Evolutionary conservation across 768 basidiomycete genomes (phyloP).

Genomic region (Rhodotorula sphaerocarpa): DNA sequence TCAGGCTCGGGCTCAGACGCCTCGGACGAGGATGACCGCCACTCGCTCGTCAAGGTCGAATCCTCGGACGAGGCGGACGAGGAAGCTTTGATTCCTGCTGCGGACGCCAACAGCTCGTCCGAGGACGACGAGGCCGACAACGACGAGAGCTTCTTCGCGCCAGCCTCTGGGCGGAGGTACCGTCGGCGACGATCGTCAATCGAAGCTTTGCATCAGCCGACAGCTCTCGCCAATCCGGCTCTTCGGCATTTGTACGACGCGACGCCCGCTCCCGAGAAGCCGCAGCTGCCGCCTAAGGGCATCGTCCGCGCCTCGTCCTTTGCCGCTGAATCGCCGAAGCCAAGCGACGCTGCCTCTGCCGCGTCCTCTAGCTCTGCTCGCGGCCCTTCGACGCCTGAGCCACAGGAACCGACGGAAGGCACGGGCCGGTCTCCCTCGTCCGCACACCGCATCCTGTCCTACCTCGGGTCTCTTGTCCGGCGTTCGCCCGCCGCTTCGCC

Average conservation of each 20-base stretch:
- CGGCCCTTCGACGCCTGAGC: slow-evolving; percentile 5
- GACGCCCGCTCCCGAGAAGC: slow-evolving; percentile 18
- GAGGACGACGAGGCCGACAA: neutral
- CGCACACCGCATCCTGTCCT: slow-evolving; percentile 21
- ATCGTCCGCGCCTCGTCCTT: neutral
- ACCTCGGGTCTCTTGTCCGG: slow-evolving; percentile 27
- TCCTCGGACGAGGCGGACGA: neutral
- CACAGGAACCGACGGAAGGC: neutral
- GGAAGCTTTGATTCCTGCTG: neutral
- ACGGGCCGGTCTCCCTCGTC: slow-evolving; percentile 1
- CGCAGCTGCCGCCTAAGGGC: slow-evolving; percentile 15
- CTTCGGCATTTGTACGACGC: slow-evolving; percentile 33
- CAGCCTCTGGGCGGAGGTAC: neutral
- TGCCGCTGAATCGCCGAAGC: no score
- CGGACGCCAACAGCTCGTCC: neutral
- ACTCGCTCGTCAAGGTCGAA: neutral
- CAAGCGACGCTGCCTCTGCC: neutral
- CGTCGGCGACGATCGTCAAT: slow-evolving; percentile 19
- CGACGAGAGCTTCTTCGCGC: slow-evolving; percentile 31
- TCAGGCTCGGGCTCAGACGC: neutral
- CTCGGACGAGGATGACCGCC: neutral
- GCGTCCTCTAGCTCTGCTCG: no score
- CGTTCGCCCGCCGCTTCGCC: slow-evolving; percentile 10
- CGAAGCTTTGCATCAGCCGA: slow-evolving; percentile 19
- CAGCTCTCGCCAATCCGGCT: slow-evolving; percentile 22